Base-by-base conservation (phyloP, 1,284 basidiomycete species). In the Ustilago vetiveriae region DNA sequence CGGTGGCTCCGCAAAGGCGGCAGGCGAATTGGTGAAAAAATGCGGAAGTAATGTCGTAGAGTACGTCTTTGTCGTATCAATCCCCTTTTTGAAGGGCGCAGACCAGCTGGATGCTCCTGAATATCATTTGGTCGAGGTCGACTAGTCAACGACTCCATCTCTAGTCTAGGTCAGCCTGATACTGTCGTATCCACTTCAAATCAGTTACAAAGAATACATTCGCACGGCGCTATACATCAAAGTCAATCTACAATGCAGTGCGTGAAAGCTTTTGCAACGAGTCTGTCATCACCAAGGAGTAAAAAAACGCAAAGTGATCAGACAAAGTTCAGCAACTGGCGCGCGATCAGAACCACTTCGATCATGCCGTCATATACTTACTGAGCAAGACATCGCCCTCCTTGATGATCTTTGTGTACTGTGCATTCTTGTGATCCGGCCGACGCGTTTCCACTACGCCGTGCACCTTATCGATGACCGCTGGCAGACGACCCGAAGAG, bases 391-490 rank as follows among this genome's bases (percentile, higher is more conserved):
- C 83, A 82, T 98, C 94, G 3, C 92, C 91, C 82, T 92, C 89
- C 83, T 90, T 89, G 72, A 93, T 86, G 76, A 97, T 90, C 47
- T 90, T 89, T 78, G 94, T 92, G 81, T 97, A 98, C 78, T 94
- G 90, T 39, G 90, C 89, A 56, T 90, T 92, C 86, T 97, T 96
- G 65, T 84, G 83, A 68, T 86, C 85, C 13, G 92, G 90, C 57
- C 94, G 86, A 51, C 92, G 94, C n/a, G 94, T 98, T 84, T 94
- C 92, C 11, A 98, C 93, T 26, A 97, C 87, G 0, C 93, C 92
- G 58, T 90, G 71, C 30, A 78, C 95, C 81, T 93, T 93, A 86
- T 98, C 94, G 69, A 98, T 97, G 8, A 90, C 90, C 75, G 91
- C 92, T 62, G 93, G 89, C 43, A 98, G 84, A 13, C 94, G 86